Conservation (phyloP, 2,329 filamentous ascomycete species). For the Fusarium cicatricum region DNA sequence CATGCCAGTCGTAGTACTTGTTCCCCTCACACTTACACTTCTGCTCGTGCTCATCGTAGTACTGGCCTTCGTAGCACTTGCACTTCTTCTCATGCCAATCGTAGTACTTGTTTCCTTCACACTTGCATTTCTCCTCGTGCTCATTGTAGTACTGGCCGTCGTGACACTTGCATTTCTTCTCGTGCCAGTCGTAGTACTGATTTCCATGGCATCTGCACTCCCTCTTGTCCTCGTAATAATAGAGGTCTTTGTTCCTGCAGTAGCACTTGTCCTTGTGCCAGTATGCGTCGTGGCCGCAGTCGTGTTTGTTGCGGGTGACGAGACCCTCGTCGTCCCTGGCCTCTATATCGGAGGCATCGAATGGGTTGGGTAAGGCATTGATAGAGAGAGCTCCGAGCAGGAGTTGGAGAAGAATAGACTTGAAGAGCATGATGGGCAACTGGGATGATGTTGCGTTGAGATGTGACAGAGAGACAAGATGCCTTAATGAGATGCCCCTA, state of each 20-base stretch:
- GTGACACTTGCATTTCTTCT: background rate
- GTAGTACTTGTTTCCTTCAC: background rate
- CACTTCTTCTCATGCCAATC: background rate
- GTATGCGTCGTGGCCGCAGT: background rate
- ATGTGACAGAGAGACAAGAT: background rate
- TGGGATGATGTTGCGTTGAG: background rate
- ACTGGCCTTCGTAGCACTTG: background rate
- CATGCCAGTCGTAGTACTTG: background rate
- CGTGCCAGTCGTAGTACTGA: background rate
- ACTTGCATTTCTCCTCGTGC: background rate
- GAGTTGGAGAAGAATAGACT: background rate
- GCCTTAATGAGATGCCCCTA: background rate
- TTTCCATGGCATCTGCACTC: background rate
- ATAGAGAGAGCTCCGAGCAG: background rate
- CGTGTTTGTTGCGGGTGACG: background rate
- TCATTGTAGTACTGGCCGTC: background rate
- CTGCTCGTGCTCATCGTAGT: background rate
- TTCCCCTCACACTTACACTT: background rate
- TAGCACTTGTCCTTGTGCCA: background rate
- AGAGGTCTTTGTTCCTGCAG: background rate
- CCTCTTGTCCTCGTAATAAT: background rate
- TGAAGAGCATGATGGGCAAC: background rate
- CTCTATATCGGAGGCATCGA: background rate
- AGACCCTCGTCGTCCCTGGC: background rate
- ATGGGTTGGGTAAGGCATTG: background rate